phyloP scores from a whole-genome alignment of 495 filamentous ascomycete genomes.

The Xylaria bambusicola region DNA sequence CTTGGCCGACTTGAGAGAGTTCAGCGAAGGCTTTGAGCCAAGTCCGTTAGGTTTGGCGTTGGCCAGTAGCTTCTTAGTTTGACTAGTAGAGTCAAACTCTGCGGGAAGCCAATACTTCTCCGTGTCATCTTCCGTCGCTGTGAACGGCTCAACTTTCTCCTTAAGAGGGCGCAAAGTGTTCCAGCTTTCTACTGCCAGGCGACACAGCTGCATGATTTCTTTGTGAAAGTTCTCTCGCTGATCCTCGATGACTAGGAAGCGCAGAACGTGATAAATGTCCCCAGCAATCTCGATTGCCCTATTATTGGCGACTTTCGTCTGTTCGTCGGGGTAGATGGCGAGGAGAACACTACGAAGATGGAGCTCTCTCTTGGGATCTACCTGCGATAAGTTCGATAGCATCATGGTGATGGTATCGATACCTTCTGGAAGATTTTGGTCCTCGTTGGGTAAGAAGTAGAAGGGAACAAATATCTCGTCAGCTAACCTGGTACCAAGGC shows the following conservation, averaged over 20 bases:
- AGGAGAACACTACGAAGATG: slow-evolving; percentile 14
- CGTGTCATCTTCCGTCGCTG: background rate
- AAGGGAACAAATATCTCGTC: slow-evolving; percentile 3
- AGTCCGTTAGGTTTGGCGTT: slow-evolving; percentile 11
- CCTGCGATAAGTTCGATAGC: slow-evolving; percentile 1
- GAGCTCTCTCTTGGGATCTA: slow-evolving; percentile 2
- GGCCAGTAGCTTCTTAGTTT: background rate
- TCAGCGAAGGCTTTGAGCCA: background rate
- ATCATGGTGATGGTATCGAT: background rate
- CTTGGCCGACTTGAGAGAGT: slow-evolving; percentile 1
- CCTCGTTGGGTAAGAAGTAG: background rate
- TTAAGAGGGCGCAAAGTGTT: slow-evolving; percentile 1
- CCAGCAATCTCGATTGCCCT: background rate
- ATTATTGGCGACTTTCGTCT: background rate
- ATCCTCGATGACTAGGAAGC: background rate
- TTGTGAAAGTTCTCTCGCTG: background rate
- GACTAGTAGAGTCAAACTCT: slow-evolving; percentile 1
- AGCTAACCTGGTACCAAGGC: slow-evolving; percentile 4
- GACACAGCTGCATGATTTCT: slow-evolving; percentile 1
- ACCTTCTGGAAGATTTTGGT: background rate
- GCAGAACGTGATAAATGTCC: background rate
- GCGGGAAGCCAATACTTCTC: slow-evolving; percentile 17
- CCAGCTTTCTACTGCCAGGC: slow-evolving; percentile 2
- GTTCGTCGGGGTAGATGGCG: background rate
- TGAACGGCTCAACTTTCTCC: slow-evolving; percentile 14